Evolutionary conservation across 805 yeast genomes (phyloP).

Genomic region (Ogataea dorogensis): DNA sequence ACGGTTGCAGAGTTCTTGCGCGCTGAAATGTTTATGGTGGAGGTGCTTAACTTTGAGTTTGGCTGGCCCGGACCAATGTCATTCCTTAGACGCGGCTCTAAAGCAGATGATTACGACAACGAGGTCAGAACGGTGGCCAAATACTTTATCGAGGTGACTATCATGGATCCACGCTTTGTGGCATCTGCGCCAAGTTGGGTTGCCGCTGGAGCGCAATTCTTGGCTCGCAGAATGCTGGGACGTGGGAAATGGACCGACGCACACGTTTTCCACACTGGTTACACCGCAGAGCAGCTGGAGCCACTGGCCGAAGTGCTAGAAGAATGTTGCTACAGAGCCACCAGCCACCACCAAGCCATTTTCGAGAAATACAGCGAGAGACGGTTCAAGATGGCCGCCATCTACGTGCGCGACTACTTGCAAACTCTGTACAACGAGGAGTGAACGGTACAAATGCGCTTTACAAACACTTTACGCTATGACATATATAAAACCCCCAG

Average conservation of each 20-base stretch:
- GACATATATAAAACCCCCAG: neutral
- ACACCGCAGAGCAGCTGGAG: slow-evolving; percentile 77
- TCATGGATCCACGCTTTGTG: slow-evolving; percentile 72
- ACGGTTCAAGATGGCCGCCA: slow-evolving; percentile 74
- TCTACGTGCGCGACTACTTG: slow-evolving; percentile 76
- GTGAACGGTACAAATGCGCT: slow-evolving; percentile 14
- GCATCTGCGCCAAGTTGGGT: slow-evolving; percentile 70
- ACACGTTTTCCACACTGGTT: slow-evolving; percentile 90
- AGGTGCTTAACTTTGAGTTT: slow-evolving; percentile 68
- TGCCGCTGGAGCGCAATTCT: slow-evolving; percentile 82
- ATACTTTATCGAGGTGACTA: slow-evolving; percentile 73
- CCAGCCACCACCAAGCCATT: slow-evolving; percentile 70
- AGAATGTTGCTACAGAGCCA: slow-evolving; percentile 62
- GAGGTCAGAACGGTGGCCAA: slow-evolving; percentile 84
- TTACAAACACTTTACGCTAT: slow-evolving; percentile 16
- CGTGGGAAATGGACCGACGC: slow-evolving; percentile 80
- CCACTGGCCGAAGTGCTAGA: slow-evolving; percentile 75
- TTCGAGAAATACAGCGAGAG: slow-evolving; percentile 88
- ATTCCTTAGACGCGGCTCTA: slow-evolving; percentile 81
- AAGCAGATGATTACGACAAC: slow-evolving; percentile 86
- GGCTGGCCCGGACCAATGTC: slow-evolving; percentile 90
- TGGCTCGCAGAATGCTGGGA: slow-evolving; percentile 70
- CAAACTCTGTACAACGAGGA: slow-evolving; percentile 29
- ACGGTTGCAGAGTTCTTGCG: slow-evolving; percentile 71
- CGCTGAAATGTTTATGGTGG: slow-evolving; percentile 78